Evolutionary conservation across 768 basidiomycete species (phyloP).

Genomic region (Pulveroboletus frians): DNA sequence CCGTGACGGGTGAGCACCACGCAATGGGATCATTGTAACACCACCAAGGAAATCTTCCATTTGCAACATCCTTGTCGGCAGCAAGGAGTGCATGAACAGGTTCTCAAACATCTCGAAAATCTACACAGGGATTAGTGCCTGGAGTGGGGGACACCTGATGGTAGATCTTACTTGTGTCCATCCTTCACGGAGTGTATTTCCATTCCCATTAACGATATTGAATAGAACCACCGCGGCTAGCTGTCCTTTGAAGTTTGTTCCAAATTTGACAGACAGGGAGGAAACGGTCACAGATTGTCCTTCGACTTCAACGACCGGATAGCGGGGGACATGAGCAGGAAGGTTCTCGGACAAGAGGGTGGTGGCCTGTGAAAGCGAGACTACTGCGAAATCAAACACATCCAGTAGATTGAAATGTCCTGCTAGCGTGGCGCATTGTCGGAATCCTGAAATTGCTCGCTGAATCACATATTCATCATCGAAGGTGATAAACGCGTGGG

Average conservation of each 20-base stretch:
- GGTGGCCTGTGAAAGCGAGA: slow-evolving; percentile 89
- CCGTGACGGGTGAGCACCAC: slow-evolving; percentile 63
- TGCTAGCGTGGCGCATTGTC: slow-evolving; percentile 92
- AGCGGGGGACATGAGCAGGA: slow-evolving; percentile 69
- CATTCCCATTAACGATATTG: slow-evolving; percentile 96
- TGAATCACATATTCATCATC: slow-evolving; percentile 97
- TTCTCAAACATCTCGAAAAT: slow-evolving; percentile 99
- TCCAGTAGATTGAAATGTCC: slow-evolving; percentile 85
- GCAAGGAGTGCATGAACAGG: slow-evolving; percentile 86
- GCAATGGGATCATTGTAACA: slow-evolving; percentile 85
- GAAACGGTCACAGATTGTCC: slow-evolving; percentile 88
- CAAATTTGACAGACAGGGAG: slow-evolving; percentile 87
- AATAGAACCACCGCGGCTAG: slow-evolving; percentile 95
- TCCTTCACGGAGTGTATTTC: slow-evolving; percentile 87
- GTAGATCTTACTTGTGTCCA: slow-evolving; percentile 72
- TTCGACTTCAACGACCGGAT: slow-evolving; percentile 86
- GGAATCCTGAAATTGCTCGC: slow-evolving; percentile 90
- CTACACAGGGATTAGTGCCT: slow-evolving; percentile 34
- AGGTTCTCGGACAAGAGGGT: slow-evolving; percentile 74
- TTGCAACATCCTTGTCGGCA: slow-evolving; percentile 87
- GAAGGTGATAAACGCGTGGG: slow-evolving; percentile 92
- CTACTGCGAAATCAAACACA: slow-evolving; percentile 94
- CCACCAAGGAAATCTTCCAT: slow-evolving; percentile 99
- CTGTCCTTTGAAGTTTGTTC: slow-evolving; percentile 92
- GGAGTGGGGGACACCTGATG: neutral